Evolutionary conservation across 108 stramenopile species (phyloP), one percentile per base, ranked within the genome.

Genomic region (Mediolabrus comicus): DNA sequence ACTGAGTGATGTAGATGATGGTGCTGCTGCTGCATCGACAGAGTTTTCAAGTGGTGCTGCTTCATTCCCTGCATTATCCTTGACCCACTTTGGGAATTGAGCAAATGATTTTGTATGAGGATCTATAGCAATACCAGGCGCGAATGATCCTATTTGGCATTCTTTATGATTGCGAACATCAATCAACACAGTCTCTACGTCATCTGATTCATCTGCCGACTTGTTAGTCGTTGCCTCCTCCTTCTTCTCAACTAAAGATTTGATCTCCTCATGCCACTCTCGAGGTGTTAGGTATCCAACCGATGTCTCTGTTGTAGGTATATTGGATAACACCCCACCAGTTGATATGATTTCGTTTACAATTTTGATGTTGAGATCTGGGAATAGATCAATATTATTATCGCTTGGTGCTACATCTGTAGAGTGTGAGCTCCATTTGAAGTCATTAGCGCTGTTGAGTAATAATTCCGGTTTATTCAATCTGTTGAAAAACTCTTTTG

Each of bases 141-240:
- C 61, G 60, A 94, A 94, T 26, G 81, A 75, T 13, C 92, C 92
- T 36, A 94, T 88, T 36, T 83, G 63, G 55, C 75, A 87, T 70
- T 92, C 94, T 74, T 95, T 92, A 62, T 88, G 87, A 67, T 91
- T 90, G 6, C 89, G 75, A 74, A 88, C 90, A 71, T 89, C 90
- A 53, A 94, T 89, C 25, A 95, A 69, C 0, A 92, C 62, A 9
- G 88, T 90, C 53, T 90, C 88, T 8, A 81, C 61, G 10, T 53
- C 69, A 51, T 51, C 53, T 19, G 39, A 32, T 30, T 80, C 54
- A 17, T 56, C 64, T 34, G 53, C 51, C 14, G 17, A 43, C 2
- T 24, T 39, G 7, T 35, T 13, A 39, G 24, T 75, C 59, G 30
- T 67, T 34, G 46, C 22, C 58, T 13, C 69, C 62, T 51, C 72